A percentile compares a stretch with the other conserved stretches of the same genome.
Conservation (phyloP, 2,329 filamentous ascomycete species). For the Ophiosphaerella korrae region DNA sequence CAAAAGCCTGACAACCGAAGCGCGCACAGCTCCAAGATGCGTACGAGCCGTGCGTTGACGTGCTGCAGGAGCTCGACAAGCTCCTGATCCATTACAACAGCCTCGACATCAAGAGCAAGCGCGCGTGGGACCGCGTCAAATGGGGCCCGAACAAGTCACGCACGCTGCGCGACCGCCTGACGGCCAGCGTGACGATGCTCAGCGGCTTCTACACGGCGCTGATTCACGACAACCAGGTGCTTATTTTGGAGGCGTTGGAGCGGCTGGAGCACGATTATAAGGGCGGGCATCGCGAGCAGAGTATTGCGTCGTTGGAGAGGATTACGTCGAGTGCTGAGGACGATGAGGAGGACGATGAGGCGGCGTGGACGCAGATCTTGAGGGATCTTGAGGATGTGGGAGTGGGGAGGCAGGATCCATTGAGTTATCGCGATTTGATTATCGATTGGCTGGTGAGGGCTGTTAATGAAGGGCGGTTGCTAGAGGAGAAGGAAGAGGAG, state of each 20-base stretch:
- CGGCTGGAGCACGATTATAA: constrained; percentile 35
- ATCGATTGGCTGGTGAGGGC: constrained; percentile 38
- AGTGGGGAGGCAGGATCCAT: constrained; percentile 26
- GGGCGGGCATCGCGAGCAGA: constrained; percentile 38
- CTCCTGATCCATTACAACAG: constrained; percentile 34
- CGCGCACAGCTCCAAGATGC: constrained; percentile 26
- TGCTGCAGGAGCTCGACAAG: constrained; percentile 33
- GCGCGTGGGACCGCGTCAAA: constrained; percentile 38
- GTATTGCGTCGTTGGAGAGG: constrained; percentile 28
- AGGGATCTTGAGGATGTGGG: constrained; percentile 40
- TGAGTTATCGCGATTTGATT: constrained; percentile 34
- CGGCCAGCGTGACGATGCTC: constrained; percentile 30
- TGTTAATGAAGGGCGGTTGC: constrained; percentile 37
- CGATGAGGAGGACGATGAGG: constrained; percentile 27
- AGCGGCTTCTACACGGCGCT: constrained; percentile 35
- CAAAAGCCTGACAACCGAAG: constrained; percentile 31
- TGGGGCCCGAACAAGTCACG: constrained; percentile 33
- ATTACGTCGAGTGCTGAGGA: constrained; percentile 20
- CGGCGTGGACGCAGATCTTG: constrained; percentile 39
- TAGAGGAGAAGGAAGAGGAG: constrained; percentile 22
- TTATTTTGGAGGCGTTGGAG: constrained; percentile 38
- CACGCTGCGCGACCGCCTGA: constrained; percentile 28
- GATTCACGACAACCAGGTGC: constrained; percentile 34
- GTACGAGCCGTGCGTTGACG: constrained; percentile 30
- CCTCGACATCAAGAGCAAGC: constrained; percentile 35